These are phyloP conservation scores for Tetraselmis chui DNA, from an alignment of 139 green algal species.

Conservation along the genomic window DNA sequence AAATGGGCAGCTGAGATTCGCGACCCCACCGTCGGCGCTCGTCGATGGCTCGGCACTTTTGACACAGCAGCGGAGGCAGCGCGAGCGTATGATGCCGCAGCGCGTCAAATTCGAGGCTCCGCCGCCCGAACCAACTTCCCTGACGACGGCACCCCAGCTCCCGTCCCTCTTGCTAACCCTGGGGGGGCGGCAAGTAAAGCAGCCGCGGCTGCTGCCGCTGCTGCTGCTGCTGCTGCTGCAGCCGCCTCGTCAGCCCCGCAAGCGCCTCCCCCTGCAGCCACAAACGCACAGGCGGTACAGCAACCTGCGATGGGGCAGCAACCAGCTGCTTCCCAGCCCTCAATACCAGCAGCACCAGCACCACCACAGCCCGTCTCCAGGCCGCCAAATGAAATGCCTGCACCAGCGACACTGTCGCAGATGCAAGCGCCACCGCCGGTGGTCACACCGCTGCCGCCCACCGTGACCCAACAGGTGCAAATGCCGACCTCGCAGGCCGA, in stretches of 20 bases:
- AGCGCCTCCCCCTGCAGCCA: not conserved
- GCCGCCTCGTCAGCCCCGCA: not conserved
- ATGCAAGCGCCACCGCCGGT: not conserved
- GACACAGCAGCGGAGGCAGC: slow-evolving; percentile 92
- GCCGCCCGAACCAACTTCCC: slow-evolving; percentile 87
- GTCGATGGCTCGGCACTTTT: slow-evolving; percentile 94
- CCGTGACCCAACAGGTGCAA: not conserved
- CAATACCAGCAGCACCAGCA: not conserved
- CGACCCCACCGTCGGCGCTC: slow-evolving; percentile 79
- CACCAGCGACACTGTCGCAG: too few relatives aligned
- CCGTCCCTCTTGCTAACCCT: not conserved
- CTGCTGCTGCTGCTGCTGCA: slow-evolving; percentile 1
- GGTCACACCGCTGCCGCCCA: not conserved
- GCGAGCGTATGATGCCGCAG: slow-evolving; percentile 87
- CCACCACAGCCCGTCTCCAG: not conserved
- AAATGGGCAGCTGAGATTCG: slow-evolving; percentile 97
- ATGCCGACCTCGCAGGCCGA: not conserved
- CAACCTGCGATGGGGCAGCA: too few relatives aligned
- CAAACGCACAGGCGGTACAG: slow-evolving; percentile 17
- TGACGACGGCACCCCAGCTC: slow-evolving; percentile 9
- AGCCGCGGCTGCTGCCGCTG: not conserved
- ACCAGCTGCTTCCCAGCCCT: not conserved
- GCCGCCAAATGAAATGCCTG: too few relatives aligned
- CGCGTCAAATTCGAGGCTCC: slow-evolving; percentile 74
- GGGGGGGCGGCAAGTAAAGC: not conserved